Base-by-base conservation (phyloP, 139 green algal genomes). In the Tetradesmus obliquus region DNA sequence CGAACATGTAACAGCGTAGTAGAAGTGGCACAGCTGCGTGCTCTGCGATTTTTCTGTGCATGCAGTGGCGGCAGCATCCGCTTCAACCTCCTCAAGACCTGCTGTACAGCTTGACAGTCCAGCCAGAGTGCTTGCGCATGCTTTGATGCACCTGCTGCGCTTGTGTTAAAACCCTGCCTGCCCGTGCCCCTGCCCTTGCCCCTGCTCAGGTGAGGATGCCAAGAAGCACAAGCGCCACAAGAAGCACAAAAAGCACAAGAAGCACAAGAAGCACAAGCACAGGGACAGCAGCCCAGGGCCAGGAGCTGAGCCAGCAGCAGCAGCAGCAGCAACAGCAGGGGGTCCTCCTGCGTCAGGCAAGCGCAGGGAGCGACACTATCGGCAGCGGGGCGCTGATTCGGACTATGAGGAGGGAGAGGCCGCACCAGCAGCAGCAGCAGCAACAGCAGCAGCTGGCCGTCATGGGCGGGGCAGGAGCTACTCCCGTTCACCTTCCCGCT, bases 221-320 rank as follows among this genome's bases (percentile, higher is more conserved):
- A 91, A 90, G 85, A 90, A 90, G 51, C 87, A 79, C 57, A 91
- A 91, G 87, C 79, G 80, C 74, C 85, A 90, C 66, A 90, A 90
- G 51, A 90, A 90, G 32, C 85, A 90, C 62, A 90, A 86, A n/a
- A 86, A 86, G 80, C 80, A 86, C 53, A 86, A 90, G 85, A 82
- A 76, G 8, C 86, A 90, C 69, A 90, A 90, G 51, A 82, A 90
- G 69, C 86, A 82, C 69, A 69, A 83, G 51, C 51, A 82, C 17
- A 82, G 69, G 17, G 66, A 82, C 6, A n/a, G 79, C 66, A 88
- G 84, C 60, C 58, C 60, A 7, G 58, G 55, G 3, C 84, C 71
- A 55, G 3, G 83, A 72, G 60, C 5, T 20, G 60, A 71, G 60
- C 60, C 60, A 88, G 84, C 84, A 88, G 58, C 84, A 17, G 83